These are phyloP conservation scores for Corymbia citriodora DNA, from an alignment of 441 rosid genomes.

Conservation along the genomic window DNA sequence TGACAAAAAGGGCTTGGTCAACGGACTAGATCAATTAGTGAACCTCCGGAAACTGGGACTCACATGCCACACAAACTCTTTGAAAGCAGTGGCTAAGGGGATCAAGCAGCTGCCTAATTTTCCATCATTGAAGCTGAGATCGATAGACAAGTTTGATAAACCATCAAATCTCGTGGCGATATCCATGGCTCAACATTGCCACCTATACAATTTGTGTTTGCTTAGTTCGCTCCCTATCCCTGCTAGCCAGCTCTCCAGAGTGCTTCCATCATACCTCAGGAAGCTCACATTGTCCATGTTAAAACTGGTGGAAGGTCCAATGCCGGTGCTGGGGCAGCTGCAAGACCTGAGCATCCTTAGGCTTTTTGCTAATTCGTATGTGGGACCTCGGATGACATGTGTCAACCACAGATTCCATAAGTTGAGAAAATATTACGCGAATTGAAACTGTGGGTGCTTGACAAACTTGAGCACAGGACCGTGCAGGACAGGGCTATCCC, in stretches of 20 bases:
- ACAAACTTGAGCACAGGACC: not conserved
- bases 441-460: not conserved
- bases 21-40: not conserved
- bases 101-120: not conserved
- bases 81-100: not conserved
- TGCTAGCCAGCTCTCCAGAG: not conserved
- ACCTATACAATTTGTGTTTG: not conserved
- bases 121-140: not conserved
- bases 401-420: not conserved
- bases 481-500: constrained; percentile 11
- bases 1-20: not conserved
- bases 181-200: not conserved
- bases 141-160: not conserved
- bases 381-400: not conserved
- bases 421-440: too few relatives aligned
- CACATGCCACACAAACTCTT: not conserved
- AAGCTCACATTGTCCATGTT: not conserved
- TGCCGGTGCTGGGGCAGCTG: not conserved
- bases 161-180: not conserved
- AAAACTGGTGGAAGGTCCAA: not conserved
- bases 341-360: not conserved
- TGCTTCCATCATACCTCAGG: not conserved
- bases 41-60: not conserved
- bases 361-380: not conserved
- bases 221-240: not conserved